Evolutionary conservation across 495 filamentous ascomycete genomes (phyloP), one percentile per base, ranked within the genome.

Genomic region (Cercophora sp.): DNA sequence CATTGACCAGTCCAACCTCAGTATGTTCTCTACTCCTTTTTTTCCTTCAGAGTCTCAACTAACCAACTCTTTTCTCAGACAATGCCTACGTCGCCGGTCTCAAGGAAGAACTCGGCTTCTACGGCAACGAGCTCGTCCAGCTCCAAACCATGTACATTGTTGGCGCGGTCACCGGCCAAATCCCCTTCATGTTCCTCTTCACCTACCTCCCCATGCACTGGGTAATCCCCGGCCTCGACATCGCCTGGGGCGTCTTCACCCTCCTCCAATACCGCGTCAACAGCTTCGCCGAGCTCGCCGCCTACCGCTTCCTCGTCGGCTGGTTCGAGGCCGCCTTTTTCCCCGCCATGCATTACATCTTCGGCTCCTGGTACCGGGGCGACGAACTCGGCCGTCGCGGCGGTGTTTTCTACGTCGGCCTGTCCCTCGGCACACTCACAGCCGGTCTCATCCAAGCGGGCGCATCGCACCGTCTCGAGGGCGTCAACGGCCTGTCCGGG

Each of bases 171-270:
- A 34, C 77, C 1, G 74, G 74, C 29, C 77, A 77, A 55, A 55
- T 80, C 18, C 77, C 76, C 4, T 77, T 77, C 57, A 63, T 69
- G 20, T 78, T 72, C 57, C 57, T 80, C 15, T 77, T 80, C 60
- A 75, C 72, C 37, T 67, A 68, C 37, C 37, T 79, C 8, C 76
- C 74, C 2, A 76, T 78, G 70, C 65, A 62, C 50, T 74, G 68
- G 64, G 48, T 76, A 1, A 71, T 79, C 27, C 75, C 75, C 15
- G 40, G 57, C 26, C 48, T 71, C 5, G 72, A 75, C 43, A 56
- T 75, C 10, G 37, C 57, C 46, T 78, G 75, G 75, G 74, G 75
- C 3, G 57, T 77, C 27, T 77, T 76, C 44, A 78, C 75, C 0
- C 48, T 78, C 26, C 54, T 73, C 16, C 73, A 78, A 34, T 76